Evolutionary conservation across 805 yeast species (phyloP).

Genomic region (Gaillardinia entomophila): DNA sequence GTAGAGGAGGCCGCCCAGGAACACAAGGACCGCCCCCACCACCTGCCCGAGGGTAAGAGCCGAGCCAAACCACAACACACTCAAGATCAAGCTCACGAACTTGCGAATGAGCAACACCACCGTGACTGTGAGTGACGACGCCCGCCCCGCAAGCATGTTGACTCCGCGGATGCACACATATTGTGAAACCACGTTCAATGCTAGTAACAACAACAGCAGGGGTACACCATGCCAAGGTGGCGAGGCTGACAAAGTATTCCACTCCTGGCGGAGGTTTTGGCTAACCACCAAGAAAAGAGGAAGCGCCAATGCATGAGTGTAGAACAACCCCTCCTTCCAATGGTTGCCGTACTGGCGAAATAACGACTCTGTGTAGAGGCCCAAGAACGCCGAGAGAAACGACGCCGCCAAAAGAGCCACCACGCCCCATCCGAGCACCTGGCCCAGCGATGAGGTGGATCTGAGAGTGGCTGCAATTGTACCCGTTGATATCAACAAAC

Average conservation of each 20-base stretch:
- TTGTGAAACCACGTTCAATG: slow-evolving; percentile 15
- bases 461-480: slow-evolving; percentile 37
- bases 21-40: slow-evolving; percentile 47
- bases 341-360: slow-evolving; percentile 45
- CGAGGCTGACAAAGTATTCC: background rate
- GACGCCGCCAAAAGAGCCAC: slow-evolving; percentile 42
- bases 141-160: slow-evolving; percentile 49
- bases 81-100: slow-evolving; percentile 52
- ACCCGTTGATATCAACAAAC: slow-evolving; percentile 49
- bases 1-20: slow-evolving; percentile 51
- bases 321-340: slow-evolving; percentile 65
- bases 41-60: slow-evolving; percentile 29
- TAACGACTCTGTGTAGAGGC: slow-evolving; percentile 51
- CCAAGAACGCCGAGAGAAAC: slow-evolving; percentile 49
- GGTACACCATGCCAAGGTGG: slow-evolving; percentile 1
- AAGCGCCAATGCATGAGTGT: slow-evolving; percentile 49
- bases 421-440: slow-evolving; percentile 27
- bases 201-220: slow-evolving; percentile 5
- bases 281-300: slow-evolving; percentile 44
- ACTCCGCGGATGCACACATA: slow-evolving; percentile 62
- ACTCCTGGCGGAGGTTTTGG: slow-evolving; percentile 12
- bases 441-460: slow-evolving; percentile 6
- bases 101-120: slow-evolving; percentile 58
- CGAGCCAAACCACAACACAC: slow-evolving; percentile 49
- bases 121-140: slow-evolving; percentile 59